Base-by-base conservation (phyloP, 805 yeast species). In the Nakazawaea populi region DNA sequence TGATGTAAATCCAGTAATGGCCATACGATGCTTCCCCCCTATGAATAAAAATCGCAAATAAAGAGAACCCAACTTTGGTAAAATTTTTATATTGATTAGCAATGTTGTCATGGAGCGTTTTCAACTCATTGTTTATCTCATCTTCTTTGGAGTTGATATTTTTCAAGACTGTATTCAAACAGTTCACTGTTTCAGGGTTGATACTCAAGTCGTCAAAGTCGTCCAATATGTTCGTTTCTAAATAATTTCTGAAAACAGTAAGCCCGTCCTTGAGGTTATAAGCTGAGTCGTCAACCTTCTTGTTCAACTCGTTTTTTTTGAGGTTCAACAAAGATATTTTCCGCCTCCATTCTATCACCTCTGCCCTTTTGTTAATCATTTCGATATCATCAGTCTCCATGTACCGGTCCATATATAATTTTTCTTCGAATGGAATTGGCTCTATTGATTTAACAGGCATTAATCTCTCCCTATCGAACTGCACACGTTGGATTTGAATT, bases 21-120 rank as follows among this genome's bases (percentile, higher is more conserved):
- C 99, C 99, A 62, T 88, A 92, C 47, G 89, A 83, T 0, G 97
- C 98, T 60, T 90, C 95, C 6, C 99, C 99, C 47, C 97, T 74
- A 65, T 94, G 99, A 45, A 94, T 89, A 62, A 94, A 94, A 6
- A 92, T 83, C 0, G 98, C 96, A 70, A 91, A 92, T 10, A 94
- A 74, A 0, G 87, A 76, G 66, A 92, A 94, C 0, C 91, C 96
- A 31, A 84, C 75, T 46, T 74, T 68, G 47, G 74, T 77, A 67
- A 86, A 79, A 6, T 73, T 71, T 18, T 73, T 72, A 62, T 87
- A 94, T 57, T 87, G 94, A 32, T 65, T 66, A 24, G 77, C 70
- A 7, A 89, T 77, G 44, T 70, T 70, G 1, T 56, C 55, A 49
- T 79, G 79, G 36, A 90, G 66, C 0, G 62, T 64, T 0, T 56